phyloP scores from a whole-genome alignment of 108 stramenopile genomes.

The Bacterosira constricta region DNA sequence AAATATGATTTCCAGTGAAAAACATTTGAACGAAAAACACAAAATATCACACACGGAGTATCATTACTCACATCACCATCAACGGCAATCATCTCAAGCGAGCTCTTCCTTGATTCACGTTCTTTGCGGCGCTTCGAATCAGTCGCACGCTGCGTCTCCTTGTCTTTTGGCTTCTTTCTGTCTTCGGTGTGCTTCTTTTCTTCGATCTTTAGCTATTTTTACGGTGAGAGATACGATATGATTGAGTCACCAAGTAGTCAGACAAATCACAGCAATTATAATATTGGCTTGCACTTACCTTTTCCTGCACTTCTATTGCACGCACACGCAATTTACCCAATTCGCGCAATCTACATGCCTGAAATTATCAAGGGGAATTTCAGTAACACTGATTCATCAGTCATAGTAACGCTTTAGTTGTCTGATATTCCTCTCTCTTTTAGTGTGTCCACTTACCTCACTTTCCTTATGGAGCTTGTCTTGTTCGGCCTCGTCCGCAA shows the following conservation, averaged over 20 bases:
- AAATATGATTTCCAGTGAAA: not conserved
- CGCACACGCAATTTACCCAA: constrained; percentile 21
- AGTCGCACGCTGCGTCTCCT: constrained; percentile 1
- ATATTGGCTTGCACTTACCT: constrained; percentile 7
- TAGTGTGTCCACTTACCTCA: constrained; percentile 11
- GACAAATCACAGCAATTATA: not conserved
- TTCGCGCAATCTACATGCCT: constrained; percentile 7
- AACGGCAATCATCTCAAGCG: not conserved
- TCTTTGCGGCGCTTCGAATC: not conserved
- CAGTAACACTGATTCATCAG: not conserved
- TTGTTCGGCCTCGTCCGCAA: constrained; percentile 1
- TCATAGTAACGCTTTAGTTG: not conserved
- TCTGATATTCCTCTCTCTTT: not conserved
- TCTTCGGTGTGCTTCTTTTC: constrained; percentile 6
- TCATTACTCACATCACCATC: constrained; percentile 18
- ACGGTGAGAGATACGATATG: not conserved
- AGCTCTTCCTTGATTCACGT: constrained; percentile 6
- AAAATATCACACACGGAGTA: not conserved
- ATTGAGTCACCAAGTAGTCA: not conserved
- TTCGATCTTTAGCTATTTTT: not conserved
- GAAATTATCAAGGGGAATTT: not conserved
- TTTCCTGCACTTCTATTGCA: constrained; percentile 28
- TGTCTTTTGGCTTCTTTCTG: constrained; percentile 2
- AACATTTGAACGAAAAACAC: not conserved
- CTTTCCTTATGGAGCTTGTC: not conserved